Evolutionary conservation across 2,329 filamentous ascomycete genomes (phyloP), one percentile per base, ranked within the genome.

Genomic region (Mariannaea elegans): DNA sequence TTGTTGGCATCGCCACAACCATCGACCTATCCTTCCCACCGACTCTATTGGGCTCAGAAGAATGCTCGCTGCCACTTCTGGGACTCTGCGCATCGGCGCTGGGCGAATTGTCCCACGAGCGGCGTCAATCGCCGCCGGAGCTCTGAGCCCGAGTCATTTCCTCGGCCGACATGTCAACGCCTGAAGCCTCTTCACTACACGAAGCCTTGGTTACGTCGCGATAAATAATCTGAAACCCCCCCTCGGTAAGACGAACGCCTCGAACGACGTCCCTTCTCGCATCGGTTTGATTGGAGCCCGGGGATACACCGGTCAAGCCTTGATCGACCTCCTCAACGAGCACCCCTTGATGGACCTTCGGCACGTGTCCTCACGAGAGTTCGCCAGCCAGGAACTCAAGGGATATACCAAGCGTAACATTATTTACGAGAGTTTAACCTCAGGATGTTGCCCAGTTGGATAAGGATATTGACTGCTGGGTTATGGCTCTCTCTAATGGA

Each of bases 401-500:
- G 94, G 93, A 27, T 99, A 99, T 76, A 88, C 87, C 71, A 98
- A 97, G 85, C 88, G 91, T 64, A 88, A 96, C 62, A 92, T 99
- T 67, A 92, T 88, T 63, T 99, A 99, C 78, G 93, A 97, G 78
- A 97, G 93, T 98, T 41, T 89, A 86, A 56, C 87, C 93, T 6
- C 94, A 98, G 66, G 94, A 98, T 67, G 89, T 97, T 12, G 87
- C 88, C 63, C 85, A 88, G 58, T 92, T 98, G 86, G 92, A 95
- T 63, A 89, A 91, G 74, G 87, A 90, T 31, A 91, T 98, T 48
- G 94, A 98, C 80, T 95, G 92, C 79, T 98, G 94, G 94, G 92
- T 98, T 42, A 95, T 98, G 92, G 95, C 95, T 32, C 87, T 98
- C 27, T 95, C 94, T 42, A 99, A 98, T 73, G 92, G 93, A 62